These are phyloP conservation scores for Rheum nobile DNA, from an alignment of 148 eudicot species.

Conservation along the genomic window DNA sequence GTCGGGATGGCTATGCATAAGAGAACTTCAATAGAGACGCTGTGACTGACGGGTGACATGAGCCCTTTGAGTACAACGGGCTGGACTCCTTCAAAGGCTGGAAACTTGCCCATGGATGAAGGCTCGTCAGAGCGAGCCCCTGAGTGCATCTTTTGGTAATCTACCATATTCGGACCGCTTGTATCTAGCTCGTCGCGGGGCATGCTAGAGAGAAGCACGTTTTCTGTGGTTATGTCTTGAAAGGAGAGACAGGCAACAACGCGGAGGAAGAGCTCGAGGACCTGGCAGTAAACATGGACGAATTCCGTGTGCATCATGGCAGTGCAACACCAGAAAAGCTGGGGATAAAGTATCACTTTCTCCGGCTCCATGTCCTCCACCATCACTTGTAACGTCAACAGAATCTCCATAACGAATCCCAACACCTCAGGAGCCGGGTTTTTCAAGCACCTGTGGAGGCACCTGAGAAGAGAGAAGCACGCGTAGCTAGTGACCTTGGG, in stretches of 20 bases:
- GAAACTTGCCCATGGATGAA: slow-evolving; percentile 46
- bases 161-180: slow-evolving; percentile 31
- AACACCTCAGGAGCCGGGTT: slow-evolving; percentile 79
- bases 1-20: slow-evolving; percentile 76
- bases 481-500: slow-evolving; percentile 90
- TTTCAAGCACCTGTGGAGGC: slow-evolving; percentile 73
- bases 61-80: slow-evolving; percentile 95
- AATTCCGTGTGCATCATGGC: slow-evolving; percentile 99
- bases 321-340: slow-evolving; percentile 98
- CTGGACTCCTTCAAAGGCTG: slow-evolving; percentile 93
- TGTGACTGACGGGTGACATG: slow-evolving; percentile 83
- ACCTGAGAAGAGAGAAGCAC: slow-evolving; percentile 87
- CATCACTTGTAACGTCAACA: slow-evolving; percentile 94
- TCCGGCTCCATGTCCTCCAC: slow-evolving; percentile 98
- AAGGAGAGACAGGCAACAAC: slow-evolving; percentile 81
- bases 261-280: slow-evolving; percentile 86
- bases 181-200: slow-evolving; percentile 80
- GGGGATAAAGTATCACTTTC: slow-evolving; percentile 90
- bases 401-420: slow-evolving; percentile 87
- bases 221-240: slow-evolving; percentile 82
- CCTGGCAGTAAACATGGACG: slow-evolving; percentile 94
- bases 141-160: slow-evolving; percentile 57
- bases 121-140: slow-evolving; percentile 22
- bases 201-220: slow-evolving; percentile 96
- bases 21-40: slow-evolving; percentile 79